phyloP scores from a whole-genome alignment of 2,329 filamentous ascomycete genomes.

The Penicillium sp. region DNA sequence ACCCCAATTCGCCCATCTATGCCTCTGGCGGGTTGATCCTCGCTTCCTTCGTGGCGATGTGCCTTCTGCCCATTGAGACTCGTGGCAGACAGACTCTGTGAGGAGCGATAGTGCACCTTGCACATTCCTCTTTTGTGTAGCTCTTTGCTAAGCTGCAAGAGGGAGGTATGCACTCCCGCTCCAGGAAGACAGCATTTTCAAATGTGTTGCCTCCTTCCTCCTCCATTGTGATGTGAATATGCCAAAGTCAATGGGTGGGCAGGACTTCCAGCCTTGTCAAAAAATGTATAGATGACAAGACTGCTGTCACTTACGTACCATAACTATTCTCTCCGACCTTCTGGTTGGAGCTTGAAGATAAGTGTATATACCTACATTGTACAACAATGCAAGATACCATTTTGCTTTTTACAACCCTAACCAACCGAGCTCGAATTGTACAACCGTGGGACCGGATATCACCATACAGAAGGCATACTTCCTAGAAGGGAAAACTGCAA shows the following conservation, averaged over 20 bases:
- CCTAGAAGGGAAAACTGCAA: too few relatives aligned
- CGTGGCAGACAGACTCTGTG: slow-evolving; percentile 42
- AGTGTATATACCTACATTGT: not conserved
- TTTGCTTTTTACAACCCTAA: not conserved
- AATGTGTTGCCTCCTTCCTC: not conserved
- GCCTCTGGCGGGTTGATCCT: slow-evolving; percentile 45
- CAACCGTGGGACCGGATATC: not conserved
- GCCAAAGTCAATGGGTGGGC: not conserved
- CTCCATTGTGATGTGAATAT: not conserved
- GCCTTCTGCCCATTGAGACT: slow-evolving; percentile 47
- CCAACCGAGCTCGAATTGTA: not conserved
- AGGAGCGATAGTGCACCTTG: not conserved
- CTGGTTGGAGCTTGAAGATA: slow-evolving; percentile 3
- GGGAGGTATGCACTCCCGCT: too few relatives aligned
- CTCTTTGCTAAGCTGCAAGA: not conserved
- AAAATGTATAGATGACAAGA: not conserved
- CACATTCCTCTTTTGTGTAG: not conserved
- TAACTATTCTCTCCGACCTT: not conserved
- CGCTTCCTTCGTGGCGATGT: slow-evolving; percentile 46
- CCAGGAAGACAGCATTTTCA: not conserved
- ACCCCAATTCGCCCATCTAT: slow-evolving; percentile 46
- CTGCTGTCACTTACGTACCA: not conserved
- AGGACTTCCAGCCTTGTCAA: not conserved
- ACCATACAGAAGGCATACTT: too few relatives aligned
- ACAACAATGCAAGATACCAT: slow-evolving; percentile 7